phyloP scores from a whole-genome alignment of 257 asterid species.

The Apocynum venetum region DNA sequence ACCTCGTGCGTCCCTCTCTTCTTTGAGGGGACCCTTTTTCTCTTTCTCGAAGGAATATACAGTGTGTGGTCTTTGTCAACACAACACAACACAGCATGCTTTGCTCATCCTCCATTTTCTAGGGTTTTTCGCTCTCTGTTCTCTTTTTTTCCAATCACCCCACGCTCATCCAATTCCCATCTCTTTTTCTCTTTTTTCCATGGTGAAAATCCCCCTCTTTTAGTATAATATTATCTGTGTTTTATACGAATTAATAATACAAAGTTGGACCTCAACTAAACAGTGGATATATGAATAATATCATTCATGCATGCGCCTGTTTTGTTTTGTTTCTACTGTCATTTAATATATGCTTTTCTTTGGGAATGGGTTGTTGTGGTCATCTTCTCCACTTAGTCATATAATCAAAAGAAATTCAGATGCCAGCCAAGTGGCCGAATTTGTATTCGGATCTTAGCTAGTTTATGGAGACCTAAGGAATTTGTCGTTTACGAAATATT shows the following conservation, averaged over 20 bases:
- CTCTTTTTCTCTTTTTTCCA: not conserved
- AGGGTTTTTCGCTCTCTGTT: conserved; percentile 17
- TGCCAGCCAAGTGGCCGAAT: not conserved
- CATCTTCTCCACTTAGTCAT: not conserved
- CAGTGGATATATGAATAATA: not conserved
- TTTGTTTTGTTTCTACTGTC: conserved; percentile 1
- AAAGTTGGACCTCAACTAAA: conserved; percentile 13
- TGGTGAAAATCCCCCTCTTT: not conserved
- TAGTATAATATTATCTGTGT: too few species aligned
- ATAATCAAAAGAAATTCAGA: not conserved
- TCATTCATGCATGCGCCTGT: conserved; percentile 11
- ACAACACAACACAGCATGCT: conserved; percentile 30
- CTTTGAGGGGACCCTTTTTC: conserved; percentile 38
- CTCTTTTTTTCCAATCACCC: not conserved
- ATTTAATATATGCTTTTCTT: not conserved
- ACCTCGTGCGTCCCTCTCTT: conserved; percentile 20
- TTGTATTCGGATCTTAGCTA: not conserved
- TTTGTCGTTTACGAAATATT: too few species aligned
- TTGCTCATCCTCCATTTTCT: conserved; percentile 23
- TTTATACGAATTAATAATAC: not conserved
- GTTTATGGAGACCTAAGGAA: not conserved
- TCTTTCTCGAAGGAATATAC: conserved; percentile 79
- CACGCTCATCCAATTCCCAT: not conserved
- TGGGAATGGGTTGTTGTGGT: not conserved
- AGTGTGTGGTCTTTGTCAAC: conserved; percentile 63